These are phyloP conservation scores for Steccherinum ochraceum DNA, from an alignment of 768 basidiomycete genomes.

Conservation along the genomic window DNA sequence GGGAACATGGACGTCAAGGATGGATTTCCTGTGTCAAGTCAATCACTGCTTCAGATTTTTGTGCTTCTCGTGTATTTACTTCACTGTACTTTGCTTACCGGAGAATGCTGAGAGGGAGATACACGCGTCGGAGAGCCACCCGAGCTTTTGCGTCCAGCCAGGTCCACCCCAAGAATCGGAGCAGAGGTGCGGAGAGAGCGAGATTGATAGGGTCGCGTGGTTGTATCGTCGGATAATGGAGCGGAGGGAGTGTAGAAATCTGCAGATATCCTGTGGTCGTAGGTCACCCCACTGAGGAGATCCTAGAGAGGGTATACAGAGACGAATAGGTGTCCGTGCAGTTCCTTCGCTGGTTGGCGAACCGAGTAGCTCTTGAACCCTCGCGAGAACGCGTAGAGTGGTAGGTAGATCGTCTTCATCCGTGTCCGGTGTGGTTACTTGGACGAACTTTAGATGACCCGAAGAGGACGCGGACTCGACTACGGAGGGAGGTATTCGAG, in stretches of 20 bases:
- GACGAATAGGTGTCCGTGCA: constrained; percentile 34
- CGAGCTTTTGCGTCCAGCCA: constrained; percentile 73
- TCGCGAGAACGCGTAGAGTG: constrained; percentile 7
- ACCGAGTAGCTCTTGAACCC: background rate
- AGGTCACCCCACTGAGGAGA: constrained; percentile 68
- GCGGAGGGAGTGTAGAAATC: constrained; percentile 68
- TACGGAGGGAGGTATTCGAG: constrained; percentile 45
- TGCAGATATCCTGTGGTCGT: constrained; percentile 54
- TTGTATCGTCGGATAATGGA: constrained; percentile 49
- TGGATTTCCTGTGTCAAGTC: constrained; percentile 60
- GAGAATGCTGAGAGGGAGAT: constrained; percentile 75
- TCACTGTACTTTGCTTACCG: constrained; percentile 43
- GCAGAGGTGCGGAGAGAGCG: constrained; percentile 59
- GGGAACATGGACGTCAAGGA: constrained; percentile 69
- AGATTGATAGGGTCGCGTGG: constrained; percentile 60
- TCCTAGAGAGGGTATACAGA: constrained; percentile 60
- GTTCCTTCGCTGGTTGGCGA: background rate
- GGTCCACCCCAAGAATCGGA: constrained; percentile 50
- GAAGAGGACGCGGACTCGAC: constrained; percentile 37
- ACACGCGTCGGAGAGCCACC: constrained; percentile 73
- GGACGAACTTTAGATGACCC: constrained; percentile 32
- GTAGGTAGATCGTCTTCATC: constrained; percentile 12
- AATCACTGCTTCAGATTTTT: no score
- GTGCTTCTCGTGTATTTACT: background rate
- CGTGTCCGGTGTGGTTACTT: constrained; percentile 11